phyloP scores from a whole-genome alignment of 2,329 filamentous ascomycete genomes.

The Paracoccidioides lutzii region DNA sequence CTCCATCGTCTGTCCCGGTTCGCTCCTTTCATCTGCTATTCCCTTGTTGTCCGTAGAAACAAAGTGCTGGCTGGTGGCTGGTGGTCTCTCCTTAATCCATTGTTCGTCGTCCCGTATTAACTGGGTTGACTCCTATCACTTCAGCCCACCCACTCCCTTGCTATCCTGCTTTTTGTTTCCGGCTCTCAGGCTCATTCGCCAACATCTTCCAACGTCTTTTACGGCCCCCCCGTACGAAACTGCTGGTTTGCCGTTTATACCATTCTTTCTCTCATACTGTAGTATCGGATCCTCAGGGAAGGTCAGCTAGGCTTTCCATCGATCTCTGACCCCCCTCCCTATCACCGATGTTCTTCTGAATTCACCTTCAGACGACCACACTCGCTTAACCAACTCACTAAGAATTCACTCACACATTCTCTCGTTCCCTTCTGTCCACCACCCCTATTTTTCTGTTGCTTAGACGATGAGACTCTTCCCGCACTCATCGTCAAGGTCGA shows the following conservation, averaged over 20 bases:
- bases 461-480: slow-evolving; percentile 7
- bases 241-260: background rate
- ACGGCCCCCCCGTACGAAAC: background rate
- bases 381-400: background rate
- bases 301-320: background rate
- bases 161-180: background rate
- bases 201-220: background rate
- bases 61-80: background rate
- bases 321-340: background rate
- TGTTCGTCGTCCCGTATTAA: background rate
- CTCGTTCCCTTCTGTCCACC: background rate
- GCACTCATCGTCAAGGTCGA: background rate
- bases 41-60: background rate
- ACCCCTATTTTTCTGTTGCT: background rate
- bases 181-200: background rate
- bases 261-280: no score
- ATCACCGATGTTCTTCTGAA: background rate
- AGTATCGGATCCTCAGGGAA: background rate
- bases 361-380: no score
- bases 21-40: background rate
- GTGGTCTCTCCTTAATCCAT: background rate
- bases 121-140: background rate
- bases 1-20: background rate
- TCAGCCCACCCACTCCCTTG: background rate
- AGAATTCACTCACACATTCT: background rate